Conservation (phyloP, 2,329 filamentous ascomycete genomes). For the Zalaria obscura region DNA sequence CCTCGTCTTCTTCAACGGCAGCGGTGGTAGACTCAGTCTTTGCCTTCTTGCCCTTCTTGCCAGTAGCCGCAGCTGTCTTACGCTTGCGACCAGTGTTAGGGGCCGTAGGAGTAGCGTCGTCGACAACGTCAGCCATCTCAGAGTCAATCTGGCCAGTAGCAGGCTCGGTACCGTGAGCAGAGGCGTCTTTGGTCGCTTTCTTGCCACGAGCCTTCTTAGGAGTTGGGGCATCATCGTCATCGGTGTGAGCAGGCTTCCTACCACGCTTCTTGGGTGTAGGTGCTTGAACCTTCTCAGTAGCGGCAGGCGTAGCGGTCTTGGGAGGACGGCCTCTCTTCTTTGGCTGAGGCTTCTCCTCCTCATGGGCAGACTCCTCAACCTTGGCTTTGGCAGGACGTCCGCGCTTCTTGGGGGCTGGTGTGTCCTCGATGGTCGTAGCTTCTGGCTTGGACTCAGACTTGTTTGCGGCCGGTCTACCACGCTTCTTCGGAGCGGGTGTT, state of each 20-base stretch:
- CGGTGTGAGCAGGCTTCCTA: conserved; percentile 7
- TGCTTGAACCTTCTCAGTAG: conserved; percentile 8
- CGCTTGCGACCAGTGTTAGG: background rate
- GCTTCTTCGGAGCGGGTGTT: conserved; percentile 3
- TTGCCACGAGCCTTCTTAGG: conserved; percentile 4
- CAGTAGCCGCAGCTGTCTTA: conserved; percentile 10
- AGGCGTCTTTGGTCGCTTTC: background rate
- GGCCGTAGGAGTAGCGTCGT: conserved; percentile 9
- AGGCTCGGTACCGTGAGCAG: background rate
- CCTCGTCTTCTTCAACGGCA: background rate
- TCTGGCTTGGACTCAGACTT: background rate
- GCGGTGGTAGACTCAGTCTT: background rate
- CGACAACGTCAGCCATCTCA: conserved; percentile 15
- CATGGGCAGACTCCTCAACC: conserved; percentile 1
- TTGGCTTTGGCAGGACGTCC: conserved; percentile 6
- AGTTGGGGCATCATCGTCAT: conserved; percentile 1
- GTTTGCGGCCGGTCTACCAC: conserved; percentile 3
- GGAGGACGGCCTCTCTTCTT: conserved; percentile 16
- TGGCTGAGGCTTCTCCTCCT: conserved; percentile 7
- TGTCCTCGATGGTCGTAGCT: background rate
- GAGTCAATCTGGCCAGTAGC: conserved; percentile 10
- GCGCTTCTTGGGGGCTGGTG: conserved; percentile 6
- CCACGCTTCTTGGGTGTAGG: conserved; percentile 14
- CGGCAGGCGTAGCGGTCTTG: conserved; percentile 6
- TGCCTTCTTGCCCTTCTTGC: conserved; percentile 1